phyloP scores from a whole-genome alignment of 352 stramenopile genomes.

The Phytophthora kernoviae region DNA sequence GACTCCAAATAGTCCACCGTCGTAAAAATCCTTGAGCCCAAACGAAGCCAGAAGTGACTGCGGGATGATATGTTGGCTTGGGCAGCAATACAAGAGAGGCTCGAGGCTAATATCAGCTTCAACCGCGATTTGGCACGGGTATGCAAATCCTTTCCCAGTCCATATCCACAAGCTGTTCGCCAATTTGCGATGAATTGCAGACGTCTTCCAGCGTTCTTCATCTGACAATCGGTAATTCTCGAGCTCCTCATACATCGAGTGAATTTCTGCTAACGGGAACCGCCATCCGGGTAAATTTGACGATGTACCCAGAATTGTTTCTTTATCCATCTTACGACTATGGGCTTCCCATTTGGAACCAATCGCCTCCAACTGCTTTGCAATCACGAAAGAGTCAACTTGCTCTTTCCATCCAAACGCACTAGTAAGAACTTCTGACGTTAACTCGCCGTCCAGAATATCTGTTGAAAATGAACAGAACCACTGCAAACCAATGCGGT shows the following conservation, averaged over 20 bases:
- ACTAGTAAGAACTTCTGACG: conserved; percentile 51
- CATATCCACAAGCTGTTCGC: conserved; percentile 65
- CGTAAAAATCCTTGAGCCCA: conserved; percentile 54
- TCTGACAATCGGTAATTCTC: conserved; percentile 39
- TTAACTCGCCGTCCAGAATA: conserved; percentile 61
- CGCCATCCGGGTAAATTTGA: conserved; percentile 16
- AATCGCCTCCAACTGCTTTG: conserved; percentile 59
- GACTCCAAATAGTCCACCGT: conserved; percentile 61
- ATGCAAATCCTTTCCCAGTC: conserved; percentile 65
- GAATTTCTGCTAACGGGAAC: conserved; percentile 53
- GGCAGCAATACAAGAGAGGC: conserved; percentile 64
- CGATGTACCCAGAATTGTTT: background rate
- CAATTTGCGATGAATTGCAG: conserved; percentile 43
- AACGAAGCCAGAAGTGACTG: conserved; percentile 62
- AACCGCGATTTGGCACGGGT: conserved; percentile 57
- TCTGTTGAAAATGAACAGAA: conserved; percentile 58
- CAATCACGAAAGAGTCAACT: conserved; percentile 48
- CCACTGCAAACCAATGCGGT: conserved; percentile 49
- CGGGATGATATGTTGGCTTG: conserved; percentile 62
- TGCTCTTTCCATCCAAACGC: conserved; percentile 63
- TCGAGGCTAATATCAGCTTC: conserved; percentile 49
- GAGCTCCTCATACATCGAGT: conserved; percentile 60
- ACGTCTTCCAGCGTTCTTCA: conserved; percentile 33
- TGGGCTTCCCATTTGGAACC: conserved; percentile 38
- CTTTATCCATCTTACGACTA: conserved; percentile 10